phyloP scores from a whole-genome alignment of 106 monocot species.

The Dendrobium nobile region DNA sequence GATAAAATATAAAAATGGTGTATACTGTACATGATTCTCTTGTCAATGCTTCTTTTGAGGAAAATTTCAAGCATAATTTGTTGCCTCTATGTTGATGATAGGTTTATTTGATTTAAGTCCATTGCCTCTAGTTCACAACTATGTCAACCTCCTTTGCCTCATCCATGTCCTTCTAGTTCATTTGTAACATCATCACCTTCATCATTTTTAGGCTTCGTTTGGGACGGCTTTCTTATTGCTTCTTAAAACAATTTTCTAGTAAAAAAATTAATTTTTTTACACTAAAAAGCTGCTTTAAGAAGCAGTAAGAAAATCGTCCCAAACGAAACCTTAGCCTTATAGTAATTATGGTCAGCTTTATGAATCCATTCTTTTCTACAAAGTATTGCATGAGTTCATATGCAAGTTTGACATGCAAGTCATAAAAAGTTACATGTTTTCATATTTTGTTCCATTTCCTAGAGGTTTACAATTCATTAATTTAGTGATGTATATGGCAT shows the following conservation, averaged over 20 bases:
- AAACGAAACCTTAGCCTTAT: not conserved
- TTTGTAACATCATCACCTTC: not conserved
- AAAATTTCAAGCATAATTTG: too few species aligned
- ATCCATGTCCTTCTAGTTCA: not conserved
- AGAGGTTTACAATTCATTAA: not conserved
- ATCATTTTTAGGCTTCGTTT: not conserved
- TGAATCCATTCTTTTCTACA: not conserved
- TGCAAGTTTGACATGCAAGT: not conserved
- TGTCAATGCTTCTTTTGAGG: too few species aligned
- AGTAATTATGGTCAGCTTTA: not conserved
- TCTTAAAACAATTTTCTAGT: too few species aligned
- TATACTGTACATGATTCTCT: too few species aligned
- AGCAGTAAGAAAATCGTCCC: too few species aligned
- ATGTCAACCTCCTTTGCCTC: not conserved
- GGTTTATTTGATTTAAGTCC: not conserved
- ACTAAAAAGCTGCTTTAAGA: too few species aligned
- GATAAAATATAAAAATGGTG: not conserved
- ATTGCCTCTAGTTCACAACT: not conserved
- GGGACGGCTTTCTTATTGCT: too few species aligned
- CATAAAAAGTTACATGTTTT: not conserved
- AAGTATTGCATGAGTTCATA: not conserved
- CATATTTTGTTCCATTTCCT: not conserved
- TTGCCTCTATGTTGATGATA: too few species aligned
- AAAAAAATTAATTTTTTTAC: too few species aligned
- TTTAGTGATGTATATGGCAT: not conserved